Conservation (phyloP, 2,329 filamentous ascomycete genomes). For the Blastomyces gilchristii region DNA sequence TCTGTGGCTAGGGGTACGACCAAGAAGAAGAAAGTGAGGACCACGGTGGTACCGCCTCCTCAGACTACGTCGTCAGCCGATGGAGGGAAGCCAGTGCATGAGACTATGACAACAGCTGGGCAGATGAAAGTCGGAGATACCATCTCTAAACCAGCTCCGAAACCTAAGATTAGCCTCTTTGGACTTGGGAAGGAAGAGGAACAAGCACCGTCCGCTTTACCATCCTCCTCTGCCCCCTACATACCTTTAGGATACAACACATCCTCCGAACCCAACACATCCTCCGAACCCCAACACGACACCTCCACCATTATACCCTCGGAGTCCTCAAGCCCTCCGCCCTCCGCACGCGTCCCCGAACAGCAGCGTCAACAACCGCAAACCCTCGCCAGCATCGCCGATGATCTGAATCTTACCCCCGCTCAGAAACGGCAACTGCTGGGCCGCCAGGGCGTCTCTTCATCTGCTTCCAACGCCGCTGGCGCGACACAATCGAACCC, state of each 20-base stretch:
- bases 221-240: slow-evolving; percentile 23
- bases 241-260: slow-evolving; percentile 33
- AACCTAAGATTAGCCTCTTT: slow-evolving; percentile 38
- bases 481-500: slow-evolving; percentile 41
- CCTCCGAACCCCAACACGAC: slow-evolving; percentile 12
- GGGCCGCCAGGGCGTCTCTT: slow-evolving; percentile 47
- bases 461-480: slow-evolving; percentile 11
- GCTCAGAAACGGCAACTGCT: slow-evolving; percentile 74
- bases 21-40: slow-evolving; percentile 56
- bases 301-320: slow-evolving; percentile 5
- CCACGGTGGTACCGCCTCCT: slow-evolving; percentile 27
- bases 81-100: slow-evolving; percentile 10
- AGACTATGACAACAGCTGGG: slow-evolving; percentile 12
- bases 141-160: slow-evolving; percentile 19
- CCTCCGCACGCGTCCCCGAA: neutral
- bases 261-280: slow-evolving; percentile 17
- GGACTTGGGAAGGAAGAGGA: slow-evolving; percentile 28
- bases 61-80: slow-evolving; percentile 13
- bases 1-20: slow-evolving; percentile 68
- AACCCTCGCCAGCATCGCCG: slow-evolving; percentile 60
- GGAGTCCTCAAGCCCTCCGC: slow-evolving; percentile 8
- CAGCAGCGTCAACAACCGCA: slow-evolving; percentile 25
- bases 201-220: slow-evolving; percentile 9
- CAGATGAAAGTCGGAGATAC: slow-evolving; percentile 9
- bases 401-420: slow-evolving; percentile 67